Base-by-base conservation (phyloP, 345 rosid genomes). In the Euclidium syriacum region DNA sequence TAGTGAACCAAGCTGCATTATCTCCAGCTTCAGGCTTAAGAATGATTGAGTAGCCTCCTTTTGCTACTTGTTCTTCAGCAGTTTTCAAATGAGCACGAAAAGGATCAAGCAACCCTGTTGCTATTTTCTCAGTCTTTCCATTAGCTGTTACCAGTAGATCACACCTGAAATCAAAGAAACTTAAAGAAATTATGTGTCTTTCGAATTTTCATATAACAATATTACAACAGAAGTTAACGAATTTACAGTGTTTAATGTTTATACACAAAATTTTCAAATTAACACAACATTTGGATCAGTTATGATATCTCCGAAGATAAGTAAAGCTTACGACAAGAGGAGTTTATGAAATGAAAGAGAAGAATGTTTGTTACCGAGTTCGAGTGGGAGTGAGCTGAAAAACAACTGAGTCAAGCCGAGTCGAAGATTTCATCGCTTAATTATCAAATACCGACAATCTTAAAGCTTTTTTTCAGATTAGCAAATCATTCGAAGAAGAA, bases 341-440 rank as follows among this genome's bases (percentile, higher is more conserved):
- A 27, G 30, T 19, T 47, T 19, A 33, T 39, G 26, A 49, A n/a
- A 32, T 33, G 27, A 48, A 57, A 53, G 33, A 35, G 17, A n/a
- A 55, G 51, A 35, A 43, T 26, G 25, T 50, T 24, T 11, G 2
- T 4, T 69, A 92, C 99, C 97, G 80, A 30, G 99, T 92, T 68
- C 99, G 83, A 76, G 99, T 92, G 34, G 99, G 99, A 62, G 99
- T 92, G 75, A 90, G 99, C 68, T 90, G 99, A 76, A 92, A 92
- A 39, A 85, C 78, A 58, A 79, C 91, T n/a, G 95, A 83, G 63
- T 87, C 87, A 49, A 94, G 90, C 70, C 78, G 84, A 70, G 88
- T 83, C 32, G 88, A 87, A 32, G 95, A 71, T 85, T 81, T 90
- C 99, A 94, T 92, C 24, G 69, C 36, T 39, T 9, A 4, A 47